Evolutionary conservation across 2,329 filamentous ascomycete genomes (phyloP).

Genomic region (Neopestalotiopsis clavispora): DNA sequence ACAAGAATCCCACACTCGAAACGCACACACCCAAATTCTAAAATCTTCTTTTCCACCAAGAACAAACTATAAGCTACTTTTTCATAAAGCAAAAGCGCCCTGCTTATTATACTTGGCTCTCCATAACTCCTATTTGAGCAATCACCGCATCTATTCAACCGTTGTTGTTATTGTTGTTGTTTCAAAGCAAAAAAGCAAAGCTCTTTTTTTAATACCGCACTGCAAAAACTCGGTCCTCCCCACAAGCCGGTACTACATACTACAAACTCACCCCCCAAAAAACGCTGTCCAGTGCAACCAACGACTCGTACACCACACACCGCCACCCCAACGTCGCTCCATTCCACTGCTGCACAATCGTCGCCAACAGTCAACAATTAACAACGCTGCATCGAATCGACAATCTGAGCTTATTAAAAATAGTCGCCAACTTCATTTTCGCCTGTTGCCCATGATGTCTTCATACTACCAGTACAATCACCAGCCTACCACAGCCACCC

Average conservation of each 20-base stretch:
- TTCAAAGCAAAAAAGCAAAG: conserved; percentile 6
- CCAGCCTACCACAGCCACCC: conserved; percentile 59
- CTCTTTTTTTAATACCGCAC: conserved; percentile 18
- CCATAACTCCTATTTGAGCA: conserved; percentile 10
- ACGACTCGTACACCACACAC: conserved; percentile 9
- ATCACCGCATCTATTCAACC: neutral
- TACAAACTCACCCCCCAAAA: conserved; percentile 6
- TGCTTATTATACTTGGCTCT: neutral
- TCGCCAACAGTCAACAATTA: conserved; percentile 2
- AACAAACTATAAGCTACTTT: neutral
- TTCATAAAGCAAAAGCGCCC: neutral
- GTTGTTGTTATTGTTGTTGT: conserved; percentile 17
- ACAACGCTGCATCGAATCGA: neutral
- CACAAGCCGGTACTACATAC: neutral
- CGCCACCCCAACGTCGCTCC: conserved; percentile 12
- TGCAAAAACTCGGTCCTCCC: conserved; percentile 10
- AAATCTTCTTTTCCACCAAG: neutral
- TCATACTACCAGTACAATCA: conserved; percentile 64
- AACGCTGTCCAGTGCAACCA: conserved; percentile 1
- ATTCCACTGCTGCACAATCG: neutral
- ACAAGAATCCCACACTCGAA: neutral
- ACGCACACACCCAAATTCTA: neutral
- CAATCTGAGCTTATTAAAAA: neutral
- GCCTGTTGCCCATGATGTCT: conserved; percentile 55
- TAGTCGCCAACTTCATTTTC: neutral